Base-by-base conservation (phyloP, 2,329 filamentous ascomycete genomes). In the Cadophora luteo-olivacea region DNA sequence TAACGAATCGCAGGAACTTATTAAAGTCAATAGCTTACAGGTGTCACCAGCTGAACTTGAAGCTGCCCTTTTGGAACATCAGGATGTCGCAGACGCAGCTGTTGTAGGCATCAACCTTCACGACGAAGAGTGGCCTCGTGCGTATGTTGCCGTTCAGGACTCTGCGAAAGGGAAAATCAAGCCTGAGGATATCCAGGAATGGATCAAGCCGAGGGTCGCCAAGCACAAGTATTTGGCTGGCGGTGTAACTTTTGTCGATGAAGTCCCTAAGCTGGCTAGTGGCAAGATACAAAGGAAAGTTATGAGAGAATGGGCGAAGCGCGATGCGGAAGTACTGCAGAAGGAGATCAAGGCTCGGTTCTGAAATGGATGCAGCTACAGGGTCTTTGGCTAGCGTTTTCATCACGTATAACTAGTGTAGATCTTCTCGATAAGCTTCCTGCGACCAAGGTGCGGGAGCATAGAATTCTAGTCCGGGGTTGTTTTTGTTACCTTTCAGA, bases 41-140 rank as follows among this genome's bases (percentile, higher is more conserved):
- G 87, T 89, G 4, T 86, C 87, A 0, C 87, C 87, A 0, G 87
- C 87, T 1, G 87, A 89, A 70, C 79, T 86, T 0, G 84, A 87
- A 76, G 82, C 82, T 0, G 81, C 83, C 0, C 79, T 88, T 0
- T 77, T 87, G 0, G 83, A 85, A 69, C 82, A 85, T 58, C 79
- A 84, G n/a, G 78, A 83, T 45, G 74, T 88, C 19, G 83, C 84
- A 3, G 85, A 88, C 72, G 85, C 84, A 8, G 86, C 85, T 5
- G 85, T 83, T 0, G 84, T 87, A 1, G 85, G 86, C 0, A 81
- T 89, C 38, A 78, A 77, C 3, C 24, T 66, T 2, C 78, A 80
- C 64, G 76, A 76, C n/a, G 76, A 77, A 32, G 79, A 80, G 63
- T 75, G 82, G 19, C 83, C 83, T 1, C 78, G 82, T 33, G 84